Conservation (phyloP, 345 rosid species). For the Salix purpurea region DNA sequence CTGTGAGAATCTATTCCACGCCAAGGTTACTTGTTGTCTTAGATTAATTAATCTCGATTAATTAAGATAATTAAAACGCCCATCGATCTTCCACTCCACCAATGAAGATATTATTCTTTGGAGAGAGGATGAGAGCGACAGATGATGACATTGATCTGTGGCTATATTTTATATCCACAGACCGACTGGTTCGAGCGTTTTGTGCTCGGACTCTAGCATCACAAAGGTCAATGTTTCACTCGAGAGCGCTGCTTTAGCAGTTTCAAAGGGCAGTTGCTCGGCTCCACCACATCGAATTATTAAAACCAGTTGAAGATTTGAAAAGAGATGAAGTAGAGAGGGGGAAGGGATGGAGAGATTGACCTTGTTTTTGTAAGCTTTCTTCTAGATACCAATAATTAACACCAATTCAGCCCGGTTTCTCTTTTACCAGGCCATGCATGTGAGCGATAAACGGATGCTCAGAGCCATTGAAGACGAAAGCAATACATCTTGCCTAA, state of each 20-base stretch:
- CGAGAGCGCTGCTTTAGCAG: neutral
- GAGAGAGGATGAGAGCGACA: neutral
- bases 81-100: neutral
- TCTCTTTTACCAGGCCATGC: neutral
- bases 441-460: neutral
- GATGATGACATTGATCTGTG: neutral
- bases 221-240: neutral
- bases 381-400: neutral
- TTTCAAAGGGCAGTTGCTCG: neutral
- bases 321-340: neutral
- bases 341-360: neutral
- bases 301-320: neutral
- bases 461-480: neutral
- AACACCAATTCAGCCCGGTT: neutral
- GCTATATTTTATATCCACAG: neutral
- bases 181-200: neutral
- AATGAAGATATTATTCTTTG: neutral
- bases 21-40: neutral
- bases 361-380: neutral
- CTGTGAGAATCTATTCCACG: neutral
- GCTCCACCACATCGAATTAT: neutral
- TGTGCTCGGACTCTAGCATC: neutral
- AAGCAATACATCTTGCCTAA: too few relatives aligned
- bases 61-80: neutral
- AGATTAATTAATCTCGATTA: neutral